Evolutionary conservation across 169 alveolate species (phyloP).

Genomic region (Plasmodium chabaudi): DNA sequence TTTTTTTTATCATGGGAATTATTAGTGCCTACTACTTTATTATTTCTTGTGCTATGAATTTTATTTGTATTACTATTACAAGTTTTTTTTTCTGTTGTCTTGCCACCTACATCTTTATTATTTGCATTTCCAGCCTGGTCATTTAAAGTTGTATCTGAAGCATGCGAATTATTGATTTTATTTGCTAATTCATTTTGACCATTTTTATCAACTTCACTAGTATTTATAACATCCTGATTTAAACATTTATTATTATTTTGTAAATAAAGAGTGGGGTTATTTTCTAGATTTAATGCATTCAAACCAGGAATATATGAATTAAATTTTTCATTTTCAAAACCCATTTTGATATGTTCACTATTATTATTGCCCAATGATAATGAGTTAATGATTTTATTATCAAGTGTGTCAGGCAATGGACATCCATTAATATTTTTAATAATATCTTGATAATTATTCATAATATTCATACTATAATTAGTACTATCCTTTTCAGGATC

Average conservation of each 20-base stretch:
- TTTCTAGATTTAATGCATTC: constrained; percentile 26
- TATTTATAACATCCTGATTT: not conserved
- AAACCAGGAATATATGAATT: constrained; percentile 32
- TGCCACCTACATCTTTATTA: not conserved
- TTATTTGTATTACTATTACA: not conserved
- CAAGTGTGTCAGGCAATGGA: not conserved
- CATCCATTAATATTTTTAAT: not conserved
- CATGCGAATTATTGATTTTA: too few species aligned
- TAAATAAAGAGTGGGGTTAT: constrained; percentile 6
- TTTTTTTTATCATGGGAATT: not conserved
- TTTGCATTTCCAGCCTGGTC: not conserved
- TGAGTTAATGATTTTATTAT: not conserved
- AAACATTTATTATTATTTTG: too few species aligned
- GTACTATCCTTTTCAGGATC: too few species aligned
- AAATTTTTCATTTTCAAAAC: constrained; percentile 19
- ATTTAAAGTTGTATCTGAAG: not conserved
- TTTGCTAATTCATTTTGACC: too few species aligned
- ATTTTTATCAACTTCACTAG: not conserved
- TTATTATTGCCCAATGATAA: not conserved
- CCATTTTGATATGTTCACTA: not conserved
- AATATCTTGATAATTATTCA: constrained; percentile 6
- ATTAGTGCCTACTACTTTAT: not conserved
- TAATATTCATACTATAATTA: not conserved
- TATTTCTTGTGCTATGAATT: not conserved
- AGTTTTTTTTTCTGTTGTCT: not conserved